Base-by-base conservation (phyloP, 108 stramenopile species). In the Cylindrotheca fusiformis region DNA sequence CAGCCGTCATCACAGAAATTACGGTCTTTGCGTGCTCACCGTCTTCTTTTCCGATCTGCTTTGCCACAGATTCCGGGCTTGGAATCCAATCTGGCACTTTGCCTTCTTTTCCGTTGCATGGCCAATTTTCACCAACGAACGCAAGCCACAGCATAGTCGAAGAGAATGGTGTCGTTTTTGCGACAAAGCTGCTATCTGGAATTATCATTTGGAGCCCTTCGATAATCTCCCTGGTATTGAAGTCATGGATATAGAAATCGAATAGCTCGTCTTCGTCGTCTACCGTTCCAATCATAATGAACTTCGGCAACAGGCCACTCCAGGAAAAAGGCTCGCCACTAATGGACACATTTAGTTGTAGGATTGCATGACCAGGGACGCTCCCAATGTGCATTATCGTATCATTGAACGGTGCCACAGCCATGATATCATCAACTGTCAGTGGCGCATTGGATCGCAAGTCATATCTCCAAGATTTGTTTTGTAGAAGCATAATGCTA, bases 351-450 rank as follows among this genome's bases (percentile, higher is more conserved):
- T 70, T 48, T 1, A 70, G 36, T 23, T 20, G 0, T 5, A 59
- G 20, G 26, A 75, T 55, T 14, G 48, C 44, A 2, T 25, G 18
- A 17, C 52, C 28, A 14, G 62, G 33, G 25, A 75, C 36, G 6
- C 31, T 52, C 22, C 67, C 66, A 25, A 83, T 26, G 27, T 30
- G 56, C 19, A 61, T 51, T 1, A 86, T 50, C 18, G 75, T 67
- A 48, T 87, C 82, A 61, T 91, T 84, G 57, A 78, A 79, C 8
- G 90, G 90, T 0, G 81, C 36, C 28, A 87, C 76, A 3, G 76
- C 71, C 20, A 80, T 58, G 18, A 91, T 41, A 68, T 91, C 85
- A 28, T 56, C 65, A 3, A 33, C 19, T 17, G 25, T 26, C 12
- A 48, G 33, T 17, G 52, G 59, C n/a, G 65, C 46, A 17, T 58